phyloP scores from a whole-genome alignment of 202 grass and related monocot species.

The Bolboschoenoplectus hybrid region DNA sequence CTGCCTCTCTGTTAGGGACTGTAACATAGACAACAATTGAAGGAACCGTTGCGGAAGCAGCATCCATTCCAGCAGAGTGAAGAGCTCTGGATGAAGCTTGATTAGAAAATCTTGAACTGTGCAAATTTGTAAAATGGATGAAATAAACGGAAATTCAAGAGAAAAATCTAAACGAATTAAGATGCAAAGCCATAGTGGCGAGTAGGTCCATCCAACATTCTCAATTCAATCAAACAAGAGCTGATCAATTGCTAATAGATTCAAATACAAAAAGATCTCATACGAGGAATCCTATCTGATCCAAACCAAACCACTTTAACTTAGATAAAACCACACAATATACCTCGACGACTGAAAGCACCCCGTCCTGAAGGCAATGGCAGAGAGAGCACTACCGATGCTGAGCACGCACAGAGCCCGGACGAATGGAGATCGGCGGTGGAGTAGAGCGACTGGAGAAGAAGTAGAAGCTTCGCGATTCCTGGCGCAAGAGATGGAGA shows the following conservation, averaged over 20 bases:
- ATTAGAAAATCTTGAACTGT: slow-evolving; percentile 19
- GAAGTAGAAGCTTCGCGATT: slow-evolving; percentile 32
- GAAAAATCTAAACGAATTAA: not conserved
- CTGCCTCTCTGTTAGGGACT: slow-evolving; percentile 89
- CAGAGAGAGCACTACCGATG: slow-evolving; percentile 54
- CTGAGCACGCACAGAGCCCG: slow-evolving; percentile 58
- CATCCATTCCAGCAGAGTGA: slow-evolving; percentile 62
- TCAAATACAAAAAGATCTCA: not conserved
- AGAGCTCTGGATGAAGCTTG: slow-evolving; percentile 47
- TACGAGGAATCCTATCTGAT: not conserved
- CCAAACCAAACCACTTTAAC: slow-evolving; percentile 3
- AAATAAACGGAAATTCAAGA: not conserved
- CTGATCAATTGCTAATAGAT: not conserved
- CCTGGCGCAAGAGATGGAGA: not conserved
- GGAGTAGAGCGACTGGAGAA: slow-evolving; percentile 23
- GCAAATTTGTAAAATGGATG: not conserved
- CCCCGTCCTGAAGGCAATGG: slow-evolving; percentile 57
- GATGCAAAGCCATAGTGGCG: not conserved
- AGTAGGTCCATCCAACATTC: not conserved
- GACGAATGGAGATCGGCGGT: slow-evolving; percentile 39
- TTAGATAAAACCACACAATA: slow-evolving; percentile 7
- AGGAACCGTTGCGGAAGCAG: slow-evolving; percentile 57
- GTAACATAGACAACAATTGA: slow-evolving; percentile 98
- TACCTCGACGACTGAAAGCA: slow-evolving; percentile 55
- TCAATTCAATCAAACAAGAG: slow-evolving; percentile 6